Percentiles rank a stretch among this genome's conserved stretches.
phyloP scores from a whole-genome alignment of 2,329 filamentous ascomycete genomes.

The Epichloe amarillans region DNA sequence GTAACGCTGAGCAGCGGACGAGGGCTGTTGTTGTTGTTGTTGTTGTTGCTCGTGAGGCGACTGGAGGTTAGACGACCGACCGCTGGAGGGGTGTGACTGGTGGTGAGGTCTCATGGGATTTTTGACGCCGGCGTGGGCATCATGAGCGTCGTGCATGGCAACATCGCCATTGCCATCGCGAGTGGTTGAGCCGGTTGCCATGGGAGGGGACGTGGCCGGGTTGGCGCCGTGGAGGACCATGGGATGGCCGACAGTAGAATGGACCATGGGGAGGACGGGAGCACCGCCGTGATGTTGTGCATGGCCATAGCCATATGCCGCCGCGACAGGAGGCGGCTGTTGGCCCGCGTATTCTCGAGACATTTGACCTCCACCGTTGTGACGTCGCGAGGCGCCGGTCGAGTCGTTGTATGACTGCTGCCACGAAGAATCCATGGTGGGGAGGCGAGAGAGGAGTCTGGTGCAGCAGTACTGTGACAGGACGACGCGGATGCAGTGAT shows the following conservation, averaged over 20 bases:
- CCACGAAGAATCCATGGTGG: slow-evolving; percentile 45
- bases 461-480: slow-evolving; percentile 1
- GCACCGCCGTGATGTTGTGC: slow-evolving; percentile 46
- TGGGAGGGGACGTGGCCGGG: slow-evolving; percentile 41
- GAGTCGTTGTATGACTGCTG: slow-evolving; percentile 52
- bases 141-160: slow-evolving; percentile 73
- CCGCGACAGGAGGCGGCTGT: slow-evolving; percentile 18
- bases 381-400: slow-evolving; percentile 49
- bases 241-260: slow-evolving; percentile 19
- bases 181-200: slow-evolving; percentile 36
- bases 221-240: slow-evolving; percentile 25
- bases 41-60: slow-evolving; percentile 45
- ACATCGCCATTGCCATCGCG: slow-evolving; percentile 66
- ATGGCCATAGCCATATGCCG: slow-evolving; percentile 44
- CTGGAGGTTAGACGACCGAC: slow-evolving; percentile 49
- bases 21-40: slow-evolving; percentile 38
- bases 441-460: slow-evolving; percentile 11
- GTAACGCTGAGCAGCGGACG: slow-evolving; percentile 77
- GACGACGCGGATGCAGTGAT: not conserved
- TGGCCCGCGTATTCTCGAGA: slow-evolving; percentile 32
- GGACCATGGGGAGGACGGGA: slow-evolving; percentile 17
- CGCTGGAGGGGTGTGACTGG: slow-evolving; percentile 53
- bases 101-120: slow-evolving; percentile 71
- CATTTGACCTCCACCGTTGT: slow-evolving; percentile 38
- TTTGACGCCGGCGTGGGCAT: slow-evolving; percentile 75